Conservation (phyloP, 2,329 filamentous ascomycete species). For the Rugonectria rugulosa region DNA sequence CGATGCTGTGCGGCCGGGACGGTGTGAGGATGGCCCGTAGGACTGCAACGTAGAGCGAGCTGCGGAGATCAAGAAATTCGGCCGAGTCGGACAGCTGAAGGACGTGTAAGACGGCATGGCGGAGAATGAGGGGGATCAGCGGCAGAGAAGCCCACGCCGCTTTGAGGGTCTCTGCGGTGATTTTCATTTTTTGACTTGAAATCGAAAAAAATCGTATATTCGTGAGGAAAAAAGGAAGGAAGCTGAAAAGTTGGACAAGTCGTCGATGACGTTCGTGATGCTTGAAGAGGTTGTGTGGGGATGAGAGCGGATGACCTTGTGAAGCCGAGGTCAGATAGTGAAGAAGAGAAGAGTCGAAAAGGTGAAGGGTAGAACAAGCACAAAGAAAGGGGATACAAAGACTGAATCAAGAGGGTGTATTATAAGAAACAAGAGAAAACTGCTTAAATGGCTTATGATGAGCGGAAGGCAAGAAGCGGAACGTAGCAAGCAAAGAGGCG, state of each 20-base stretch:
- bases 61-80: slow-evolving; percentile 80
- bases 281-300: background rate
- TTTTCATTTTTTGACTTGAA: slow-evolving; percentile 5
- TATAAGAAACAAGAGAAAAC: background rate
- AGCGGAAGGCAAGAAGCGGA: background rate
- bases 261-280: background rate
- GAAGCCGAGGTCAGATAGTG: background rate
- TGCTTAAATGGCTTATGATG: background rate
- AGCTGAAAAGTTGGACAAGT: background rate
- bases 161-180: slow-evolving; percentile 25
- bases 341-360: background rate
- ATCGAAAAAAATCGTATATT: background rate
- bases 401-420: background rate
- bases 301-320: background rate
- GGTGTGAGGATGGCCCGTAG: slow-evolving; percentile 70
- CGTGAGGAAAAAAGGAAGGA: background rate
- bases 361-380: background rate
- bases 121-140: slow-evolving; percentile 68
- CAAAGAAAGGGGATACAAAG: background rate
- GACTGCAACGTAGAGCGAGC: slow-evolving; percentile 74
- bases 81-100: slow-evolving; percentile 74
- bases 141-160: slow-evolving; percentile 52
- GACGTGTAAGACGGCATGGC: slow-evolving; percentile 68
- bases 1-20: slow-evolving; percentile 58
- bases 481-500: background rate